Conservation (phyloP, 306 rosid genomes). For the Alnus glutinosa region DNA sequence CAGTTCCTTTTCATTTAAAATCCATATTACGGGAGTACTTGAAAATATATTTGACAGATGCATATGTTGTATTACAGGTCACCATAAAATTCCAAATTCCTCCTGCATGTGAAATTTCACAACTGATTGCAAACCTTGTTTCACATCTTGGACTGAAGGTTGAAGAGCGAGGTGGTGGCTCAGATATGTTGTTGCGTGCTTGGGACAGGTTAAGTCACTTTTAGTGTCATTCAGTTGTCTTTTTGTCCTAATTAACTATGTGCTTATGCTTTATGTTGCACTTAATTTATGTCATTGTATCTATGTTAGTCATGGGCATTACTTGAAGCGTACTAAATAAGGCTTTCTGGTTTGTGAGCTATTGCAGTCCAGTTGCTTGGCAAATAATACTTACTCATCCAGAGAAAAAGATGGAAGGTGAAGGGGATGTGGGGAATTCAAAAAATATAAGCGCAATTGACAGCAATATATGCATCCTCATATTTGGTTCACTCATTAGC, state of each 20-base stretch:
- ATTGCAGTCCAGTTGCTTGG: constrained; percentile 80
- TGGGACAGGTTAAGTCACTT: constrained; percentile 70
- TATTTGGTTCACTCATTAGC: constrained; percentile 66
- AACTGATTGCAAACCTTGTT: constrained; percentile 69
- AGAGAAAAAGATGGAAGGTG: constrained; percentile 41
- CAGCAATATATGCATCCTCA: constrained; percentile 55
- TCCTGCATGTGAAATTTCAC: constrained; percentile 68
- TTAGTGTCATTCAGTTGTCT: constrained; percentile 4
- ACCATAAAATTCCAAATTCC: constrained; percentile 74
- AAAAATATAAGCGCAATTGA: constrained; percentile 39
- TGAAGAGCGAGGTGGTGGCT: constrained; percentile 65
- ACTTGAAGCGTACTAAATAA: constrained; percentile 16
- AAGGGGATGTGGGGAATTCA: constrained; percentile 34
- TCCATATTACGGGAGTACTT: not conserved
- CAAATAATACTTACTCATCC: constrained; percentile 65
- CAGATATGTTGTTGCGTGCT: constrained; percentile 72
- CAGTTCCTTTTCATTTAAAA: constrained; percentile 12
- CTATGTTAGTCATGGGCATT: constrained; percentile 13
- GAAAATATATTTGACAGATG: constrained; percentile 27
- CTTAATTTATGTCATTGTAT: constrained; percentile 3
- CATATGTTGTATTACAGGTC: constrained; percentile 45
- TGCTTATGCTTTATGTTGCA: not conserved
- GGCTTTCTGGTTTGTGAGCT: constrained; percentile 28
- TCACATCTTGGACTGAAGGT: constrained; percentile 68
- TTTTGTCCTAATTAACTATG: too few relatives aligned